Evolutionary conservation across 148 eudicot genomes (phyloP), one percentile per base, ranked within the genome.

Genomic region (Amaranthus hypochondriacus): DNA sequence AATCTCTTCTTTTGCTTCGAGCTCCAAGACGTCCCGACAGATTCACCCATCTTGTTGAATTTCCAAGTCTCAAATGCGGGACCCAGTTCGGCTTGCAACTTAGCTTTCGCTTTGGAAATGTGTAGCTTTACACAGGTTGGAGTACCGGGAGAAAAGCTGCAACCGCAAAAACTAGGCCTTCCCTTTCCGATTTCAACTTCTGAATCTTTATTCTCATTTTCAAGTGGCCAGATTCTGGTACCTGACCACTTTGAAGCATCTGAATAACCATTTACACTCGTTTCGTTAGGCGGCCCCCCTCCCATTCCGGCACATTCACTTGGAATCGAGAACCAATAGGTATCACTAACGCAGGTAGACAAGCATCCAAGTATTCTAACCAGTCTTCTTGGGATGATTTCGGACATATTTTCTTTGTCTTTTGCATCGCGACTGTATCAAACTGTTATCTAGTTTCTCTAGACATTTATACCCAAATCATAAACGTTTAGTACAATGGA

Each of bases 241-340:
- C 95, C 97, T 57, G 83, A 60, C 89, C 87, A 84, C 75, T 60
- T 89, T 58, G 81, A 74, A 76, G 75, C 48, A 58, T 79, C 73
- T 42, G 42, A 76, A 13, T 83, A 72, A 13, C 42, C 56, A n/a
- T 71, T 52, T 56, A 47, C 47, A 2, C 13, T 42, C 54, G 43
- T 42, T 12, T 60, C 68, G 5, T 53, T 72, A 58, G 82, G 84
- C n/a, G 83, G n/a, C n/a, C 81, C 12, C 74, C 87, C 7, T 59
- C 80, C 86, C 83, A 81, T 52, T 85, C 86, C 0, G 92, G 89
- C 14, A 88, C 73, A 48, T 75, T 80, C 15, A 80, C 95, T 75
- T 89, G 95, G 80, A 92, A 92, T 39, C 86, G 85, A 28, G 87
- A 88, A n/a, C 97, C 95, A 28, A 89, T 67, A 11, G 97, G 97